Evolutionary conservation across 176 grass and related monocot species (phyloP).

Genomic region (Ananas comosus): DNA sequence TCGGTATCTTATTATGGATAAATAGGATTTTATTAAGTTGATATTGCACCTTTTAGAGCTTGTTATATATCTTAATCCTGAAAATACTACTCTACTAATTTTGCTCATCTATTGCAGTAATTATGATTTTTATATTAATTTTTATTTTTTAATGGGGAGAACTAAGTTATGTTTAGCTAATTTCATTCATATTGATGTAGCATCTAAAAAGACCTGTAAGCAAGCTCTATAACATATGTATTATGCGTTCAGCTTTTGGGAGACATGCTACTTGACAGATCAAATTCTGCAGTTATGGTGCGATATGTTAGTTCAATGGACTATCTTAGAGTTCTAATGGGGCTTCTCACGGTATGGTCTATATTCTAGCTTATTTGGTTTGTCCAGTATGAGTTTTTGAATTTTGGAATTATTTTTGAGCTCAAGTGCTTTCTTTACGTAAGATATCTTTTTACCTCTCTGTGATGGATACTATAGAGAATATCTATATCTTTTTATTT

Average conservation of each 20-base stretch:
- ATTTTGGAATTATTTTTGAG: no score
- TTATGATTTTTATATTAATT: no score
- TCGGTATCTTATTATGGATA: neutral
- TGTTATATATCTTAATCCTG: no score
- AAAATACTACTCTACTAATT: no score
- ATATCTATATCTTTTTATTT: no score
- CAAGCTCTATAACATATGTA: constrained; percentile 14
- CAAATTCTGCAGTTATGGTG: constrained; percentile 95
- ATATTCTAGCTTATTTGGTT: no score
- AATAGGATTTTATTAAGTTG: neutral
- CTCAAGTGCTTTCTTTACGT: no score
- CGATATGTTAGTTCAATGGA: constrained; percentile 94
- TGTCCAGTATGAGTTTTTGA: no score
- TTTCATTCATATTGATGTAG: constrained; percentile 1
- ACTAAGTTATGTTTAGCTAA: neutral
- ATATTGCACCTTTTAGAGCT: neutral
- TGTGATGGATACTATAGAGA: no score
- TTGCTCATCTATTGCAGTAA: no score
- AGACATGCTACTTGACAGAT: constrained; percentile 89
- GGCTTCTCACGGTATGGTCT: constrained; percentile 72
- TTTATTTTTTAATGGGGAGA: neutral
- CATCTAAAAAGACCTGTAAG: neutral
- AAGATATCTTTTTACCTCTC: no score
- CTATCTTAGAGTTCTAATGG: constrained; percentile 96
- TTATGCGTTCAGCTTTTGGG: constrained; percentile 67